Conservation (phyloP, 345 rosid genomes). For the Salix suchowensis region DNA sequence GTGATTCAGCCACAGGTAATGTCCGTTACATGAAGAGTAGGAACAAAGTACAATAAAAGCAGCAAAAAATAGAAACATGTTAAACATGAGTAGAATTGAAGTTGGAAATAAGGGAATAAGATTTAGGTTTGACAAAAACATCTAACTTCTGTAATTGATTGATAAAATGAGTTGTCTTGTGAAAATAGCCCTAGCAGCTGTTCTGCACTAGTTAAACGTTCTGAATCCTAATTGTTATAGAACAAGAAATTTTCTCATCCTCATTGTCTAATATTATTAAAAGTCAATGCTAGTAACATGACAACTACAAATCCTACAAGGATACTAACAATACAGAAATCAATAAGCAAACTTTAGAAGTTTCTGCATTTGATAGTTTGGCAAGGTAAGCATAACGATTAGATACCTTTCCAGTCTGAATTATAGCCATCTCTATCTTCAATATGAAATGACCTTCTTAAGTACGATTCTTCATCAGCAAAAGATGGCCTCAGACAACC, state of each 20-base stretch:
- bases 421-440: conserved; percentile 55
- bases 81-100: background rate
- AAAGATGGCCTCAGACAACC: conserved; percentile 83
- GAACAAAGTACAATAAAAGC: background rate
- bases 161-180: background rate
- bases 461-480: conserved; percentile 67
- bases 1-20: background rate
- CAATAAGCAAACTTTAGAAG: background rate
- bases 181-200: background rate
- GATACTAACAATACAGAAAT: background rate
- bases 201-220: background rate
- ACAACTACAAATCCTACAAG: background rate
- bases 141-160: background rate
- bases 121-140: background rate
- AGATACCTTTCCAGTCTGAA: conserved; percentile 63
- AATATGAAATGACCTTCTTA: conserved; percentile 51
- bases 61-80: background rate
- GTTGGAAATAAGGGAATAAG: background rate
- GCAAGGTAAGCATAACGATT: conserved; percentile 7
- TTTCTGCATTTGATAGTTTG: background rate
- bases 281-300: background rate
- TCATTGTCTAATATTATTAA: background rate
- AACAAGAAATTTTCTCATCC: background rate
- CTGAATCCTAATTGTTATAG: background rate
- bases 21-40: background rate